Evolutionary conservation across 108 stramenopile species (phyloP).

Genomic region (Cyclotella atomus): DNA sequence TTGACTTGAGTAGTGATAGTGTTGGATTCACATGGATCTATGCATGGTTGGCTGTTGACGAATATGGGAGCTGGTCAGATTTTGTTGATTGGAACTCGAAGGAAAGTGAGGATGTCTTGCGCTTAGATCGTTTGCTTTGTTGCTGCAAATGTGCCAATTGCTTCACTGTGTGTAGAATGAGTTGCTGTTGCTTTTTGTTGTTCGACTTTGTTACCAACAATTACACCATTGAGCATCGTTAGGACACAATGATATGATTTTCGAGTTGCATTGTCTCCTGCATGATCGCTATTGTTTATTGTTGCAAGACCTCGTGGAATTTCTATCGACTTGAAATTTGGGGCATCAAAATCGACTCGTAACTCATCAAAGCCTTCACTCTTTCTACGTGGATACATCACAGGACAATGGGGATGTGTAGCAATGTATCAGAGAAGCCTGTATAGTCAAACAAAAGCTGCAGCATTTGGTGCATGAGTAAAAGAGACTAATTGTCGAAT

Average conservation of each 20-base stretch:
- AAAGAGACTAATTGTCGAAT: not conserved
- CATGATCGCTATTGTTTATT: not conserved
- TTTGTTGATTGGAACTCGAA: not conserved
- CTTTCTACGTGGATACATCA: not conserved
- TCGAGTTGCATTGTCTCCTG: not conserved
- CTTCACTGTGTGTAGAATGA: not conserved
- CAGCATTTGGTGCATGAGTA: not conserved
- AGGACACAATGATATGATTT: not conserved
- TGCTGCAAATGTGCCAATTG: not conserved
- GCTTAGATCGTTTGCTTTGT: not conserved
- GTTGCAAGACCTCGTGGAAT: not conserved
- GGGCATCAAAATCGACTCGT: not conserved
- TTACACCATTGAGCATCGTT: not conserved
- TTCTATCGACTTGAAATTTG: not conserved
- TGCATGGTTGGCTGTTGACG: not conserved
- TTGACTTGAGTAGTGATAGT: not conserved
- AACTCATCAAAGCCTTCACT: not conserved
- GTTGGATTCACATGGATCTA: not conserved
- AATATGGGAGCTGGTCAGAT: no score
- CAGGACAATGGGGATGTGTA: slow-evolving; percentile 11
- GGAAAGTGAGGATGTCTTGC: not conserved
- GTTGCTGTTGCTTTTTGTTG: not conserved
- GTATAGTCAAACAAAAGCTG: slow-evolving; percentile 6
- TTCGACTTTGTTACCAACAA: not conserved
- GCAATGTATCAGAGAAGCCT: not conserved